Percentiles rank a stretch among this genome's conserved stretches.
phyloP scores from a whole-genome alignment of 202 grass and related monocot species.

The Brachypodium distachyon region DNA sequence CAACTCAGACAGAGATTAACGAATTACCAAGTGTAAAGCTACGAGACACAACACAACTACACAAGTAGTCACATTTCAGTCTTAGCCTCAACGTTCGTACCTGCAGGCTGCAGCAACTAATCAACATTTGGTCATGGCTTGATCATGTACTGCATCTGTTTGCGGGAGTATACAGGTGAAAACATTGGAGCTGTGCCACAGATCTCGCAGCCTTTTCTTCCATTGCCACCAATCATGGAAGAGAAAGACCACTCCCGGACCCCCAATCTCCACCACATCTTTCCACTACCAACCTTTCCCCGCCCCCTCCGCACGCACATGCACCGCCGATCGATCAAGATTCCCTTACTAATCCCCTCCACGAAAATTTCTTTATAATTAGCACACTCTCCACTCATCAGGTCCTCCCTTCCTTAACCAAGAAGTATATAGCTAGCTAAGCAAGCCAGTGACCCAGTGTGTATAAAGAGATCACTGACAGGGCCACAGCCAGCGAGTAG shows the following conservation, averaged over 20 bases:
- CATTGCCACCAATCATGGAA: conserved; percentile 31
- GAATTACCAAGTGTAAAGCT: not conserved
- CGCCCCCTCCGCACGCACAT: conserved; percentile 28
- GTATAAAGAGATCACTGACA: conserved; percentile 22
- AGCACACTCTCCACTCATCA: not conserved
- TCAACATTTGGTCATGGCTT: not conserved
- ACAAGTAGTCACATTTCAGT: not conserved
- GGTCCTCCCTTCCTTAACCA: conserved; percentile 33
- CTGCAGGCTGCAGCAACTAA: not conserved
- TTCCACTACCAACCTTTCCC: conserved; percentile 31
- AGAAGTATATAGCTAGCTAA: conserved; percentile 34
- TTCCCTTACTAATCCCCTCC: conserved; percentile 13
- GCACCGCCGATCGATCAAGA: conserved; percentile 23
- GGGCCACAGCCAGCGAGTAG: not conserved
- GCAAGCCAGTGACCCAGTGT: not conserved
- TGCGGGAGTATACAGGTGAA: conserved; percentile 25
- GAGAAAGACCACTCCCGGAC: conserved; percentile 4
- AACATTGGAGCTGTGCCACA: not conserved
- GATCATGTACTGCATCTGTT: not conserved
- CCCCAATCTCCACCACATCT: conserved; percentile 16
- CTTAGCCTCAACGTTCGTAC: too few relatives aligned
- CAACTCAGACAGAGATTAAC: not conserved
- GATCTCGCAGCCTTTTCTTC: conserved; percentile 21
- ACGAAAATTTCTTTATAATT: not conserved
- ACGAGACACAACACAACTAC: too few relatives aligned